Conservation (phyloP, 2,329 filamentous ascomycete genomes). For the Fusarium pseudograminearum region DNA sequence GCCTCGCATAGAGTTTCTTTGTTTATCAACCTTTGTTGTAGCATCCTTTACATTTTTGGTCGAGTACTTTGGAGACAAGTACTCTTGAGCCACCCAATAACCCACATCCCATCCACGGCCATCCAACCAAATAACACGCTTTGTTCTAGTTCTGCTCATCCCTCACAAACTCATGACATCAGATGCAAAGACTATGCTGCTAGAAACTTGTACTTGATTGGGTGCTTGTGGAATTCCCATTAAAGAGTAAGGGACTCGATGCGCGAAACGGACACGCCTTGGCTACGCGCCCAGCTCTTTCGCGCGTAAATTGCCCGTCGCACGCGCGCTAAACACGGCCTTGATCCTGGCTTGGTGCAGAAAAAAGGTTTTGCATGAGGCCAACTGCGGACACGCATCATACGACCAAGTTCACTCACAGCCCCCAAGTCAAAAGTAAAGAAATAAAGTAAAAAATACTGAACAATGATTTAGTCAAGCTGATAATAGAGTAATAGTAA, state of each 20-base stretch:
- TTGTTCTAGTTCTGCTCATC: constrained; percentile 8
- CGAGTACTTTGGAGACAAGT: constrained; percentile 26
- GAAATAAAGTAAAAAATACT: background rate
- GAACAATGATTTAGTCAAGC: constrained; percentile 11
- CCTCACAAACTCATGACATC: constrained; percentile 39
- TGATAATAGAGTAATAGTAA: constrained; percentile 32
- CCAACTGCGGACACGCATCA: constrained; percentile 3
- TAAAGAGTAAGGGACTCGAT: constrained; percentile 16
- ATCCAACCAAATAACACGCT: constrained; percentile 44
- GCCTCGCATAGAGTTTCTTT: background rate
- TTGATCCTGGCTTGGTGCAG: constrained; percentile 6
- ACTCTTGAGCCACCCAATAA: constrained; percentile 22
- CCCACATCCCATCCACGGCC: constrained; percentile 9
- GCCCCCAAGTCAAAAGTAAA: background rate
- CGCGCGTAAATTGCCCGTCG: constrained; percentile 48
- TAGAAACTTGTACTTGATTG: constrained; percentile 36
- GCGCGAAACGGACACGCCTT: constrained; percentile 43
- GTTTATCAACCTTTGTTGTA: background rate
- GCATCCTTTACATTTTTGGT: constrained; percentile 3
- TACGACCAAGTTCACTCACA: background rate
- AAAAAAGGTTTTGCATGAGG: background rate
- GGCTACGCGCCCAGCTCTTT: constrained; percentile 31
- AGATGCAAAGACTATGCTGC: constrained; percentile 3
- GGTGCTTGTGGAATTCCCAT: constrained; percentile 6
- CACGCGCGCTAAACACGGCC: constrained; percentile 35